Base-by-base conservation (phyloP, 2,329 filamentous ascomycete species). In the Aspergillus costaricaensis region DNA sequence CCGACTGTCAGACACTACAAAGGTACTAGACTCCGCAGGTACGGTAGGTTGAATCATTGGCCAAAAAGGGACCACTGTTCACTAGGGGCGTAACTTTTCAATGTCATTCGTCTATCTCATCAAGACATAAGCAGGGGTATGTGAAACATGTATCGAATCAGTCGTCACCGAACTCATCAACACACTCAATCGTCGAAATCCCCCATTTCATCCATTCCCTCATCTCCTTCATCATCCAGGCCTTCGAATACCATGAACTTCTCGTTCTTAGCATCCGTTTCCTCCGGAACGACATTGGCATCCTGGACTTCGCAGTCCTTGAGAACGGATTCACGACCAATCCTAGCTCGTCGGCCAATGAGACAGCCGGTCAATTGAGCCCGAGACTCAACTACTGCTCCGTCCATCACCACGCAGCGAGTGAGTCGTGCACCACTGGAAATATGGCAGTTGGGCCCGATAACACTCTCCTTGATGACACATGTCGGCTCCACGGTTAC, bases 231-330 rank as follows among this genome's bases (percentile, higher is more conserved):
- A 19, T 77, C 77, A 55, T 80, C 78, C 48, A 82, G 62, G 17
- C 79, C 78, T 58, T 81, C 78, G 62, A 82, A 80, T 57, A 77
- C 72, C 80, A 87, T 86, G 70, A 87, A 85, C 71, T 86, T 87
- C 67, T 88, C 85, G 49, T 83, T 82, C 76, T 87, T 87, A 27
- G 81, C 80, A 60, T 87, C 84, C 7, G 82, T 90, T n/a, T 91
- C 85, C 70, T 96, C 93, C 49, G 93, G 88, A 1, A 96, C 84
- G 8, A 94, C 82, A 72, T 94, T 94, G 2, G 82, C 83, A 75
- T 96, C 91, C 74, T 96, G 92, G 5, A 98, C 89, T 77, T 98
- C 92, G 69, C 93, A 97, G 62, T 96, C 91, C 56, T 89, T 92
- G 67, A 98, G 77, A n/a, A 87, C 85, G 5, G 84, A 88, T 8